Evolutionary conservation across 192 early-diverging fungal genomes (phyloP).

Genomic region (Linnemannia zychae): DNA sequence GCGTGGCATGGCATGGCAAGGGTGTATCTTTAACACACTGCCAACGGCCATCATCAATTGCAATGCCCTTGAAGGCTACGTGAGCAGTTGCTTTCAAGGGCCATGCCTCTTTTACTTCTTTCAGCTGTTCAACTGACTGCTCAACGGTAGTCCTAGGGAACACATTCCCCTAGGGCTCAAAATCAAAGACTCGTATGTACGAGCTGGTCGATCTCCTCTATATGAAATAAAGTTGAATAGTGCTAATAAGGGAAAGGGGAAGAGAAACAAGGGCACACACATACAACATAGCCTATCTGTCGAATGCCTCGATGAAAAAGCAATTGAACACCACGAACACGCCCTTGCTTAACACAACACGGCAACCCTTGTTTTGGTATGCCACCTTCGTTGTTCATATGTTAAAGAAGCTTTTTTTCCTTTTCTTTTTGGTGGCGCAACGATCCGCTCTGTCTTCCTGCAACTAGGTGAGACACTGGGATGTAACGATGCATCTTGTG

Average conservation of each 20-base stretch:
- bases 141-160: too few species aligned
- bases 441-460: background rate
- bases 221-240: background rate
- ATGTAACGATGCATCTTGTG: background rate
- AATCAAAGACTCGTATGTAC: too few species aligned
- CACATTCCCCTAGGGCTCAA: too few species aligned
- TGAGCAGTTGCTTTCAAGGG: too few species aligned
- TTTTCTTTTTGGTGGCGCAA: background rate
- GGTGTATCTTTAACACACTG: too few species aligned
- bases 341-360: background rate
- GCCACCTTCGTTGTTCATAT: background rate
- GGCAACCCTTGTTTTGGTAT: constrained; percentile 5
- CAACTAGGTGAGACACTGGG: background rate
- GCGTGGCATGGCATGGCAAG: too few species aligned
- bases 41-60: too few species aligned
- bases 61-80: too few species aligned
- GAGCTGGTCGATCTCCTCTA: background rate
- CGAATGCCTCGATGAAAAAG: background rate
- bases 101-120: too few species aligned
- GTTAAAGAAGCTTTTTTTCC: too few species aligned
- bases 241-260: background rate
- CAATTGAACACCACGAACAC: background rate
- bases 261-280: background rate
- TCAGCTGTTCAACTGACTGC: too few species aligned
- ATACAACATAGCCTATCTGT: background rate